Conservation (phyloP, 208 protist genomes). For the Crithidia expoeki region DNA sequence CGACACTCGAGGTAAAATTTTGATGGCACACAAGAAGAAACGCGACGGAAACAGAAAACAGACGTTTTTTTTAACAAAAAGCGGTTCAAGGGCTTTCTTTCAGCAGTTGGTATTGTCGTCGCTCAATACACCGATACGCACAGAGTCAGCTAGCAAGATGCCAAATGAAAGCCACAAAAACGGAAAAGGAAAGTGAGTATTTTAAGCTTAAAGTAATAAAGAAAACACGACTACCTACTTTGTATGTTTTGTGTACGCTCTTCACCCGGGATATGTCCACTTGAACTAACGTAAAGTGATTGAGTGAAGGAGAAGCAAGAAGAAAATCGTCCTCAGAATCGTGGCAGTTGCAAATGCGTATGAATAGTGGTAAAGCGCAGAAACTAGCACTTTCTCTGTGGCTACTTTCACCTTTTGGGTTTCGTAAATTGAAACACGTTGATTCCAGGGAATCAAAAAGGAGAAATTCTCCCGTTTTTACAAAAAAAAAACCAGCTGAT, state of each 20-base stretch:
- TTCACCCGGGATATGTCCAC: neutral
- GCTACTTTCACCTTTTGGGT: no score
- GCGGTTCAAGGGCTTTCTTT: neutral
- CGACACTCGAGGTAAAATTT: neutral
- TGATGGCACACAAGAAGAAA: neutral
- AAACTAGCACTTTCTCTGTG: no score
- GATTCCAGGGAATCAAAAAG: no score
- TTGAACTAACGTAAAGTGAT: neutral
- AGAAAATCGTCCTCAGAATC: no score
- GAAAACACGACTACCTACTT: slow-evolving; percentile 7
- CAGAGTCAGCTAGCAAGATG: neutral
- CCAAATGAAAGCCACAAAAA: neutral
- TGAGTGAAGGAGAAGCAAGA: no score
- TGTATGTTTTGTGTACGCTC: no score
- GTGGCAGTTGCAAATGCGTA: no score
- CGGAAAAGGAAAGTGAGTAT: neutral
- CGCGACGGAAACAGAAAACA: neutral
- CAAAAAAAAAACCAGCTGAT: no score
- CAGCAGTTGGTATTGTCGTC: neutral
- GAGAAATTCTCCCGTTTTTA: no score
- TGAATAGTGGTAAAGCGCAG: no score
- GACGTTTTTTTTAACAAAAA: neutral
- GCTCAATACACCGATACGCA: neutral
- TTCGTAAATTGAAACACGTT: no score
- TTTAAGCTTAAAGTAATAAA: slow-evolving; percentile 4